Evolutionary conservation across 2,329 filamentous ascomycete species (phyloP).

Genomic region (Colletotrichum filicis): DNA sequence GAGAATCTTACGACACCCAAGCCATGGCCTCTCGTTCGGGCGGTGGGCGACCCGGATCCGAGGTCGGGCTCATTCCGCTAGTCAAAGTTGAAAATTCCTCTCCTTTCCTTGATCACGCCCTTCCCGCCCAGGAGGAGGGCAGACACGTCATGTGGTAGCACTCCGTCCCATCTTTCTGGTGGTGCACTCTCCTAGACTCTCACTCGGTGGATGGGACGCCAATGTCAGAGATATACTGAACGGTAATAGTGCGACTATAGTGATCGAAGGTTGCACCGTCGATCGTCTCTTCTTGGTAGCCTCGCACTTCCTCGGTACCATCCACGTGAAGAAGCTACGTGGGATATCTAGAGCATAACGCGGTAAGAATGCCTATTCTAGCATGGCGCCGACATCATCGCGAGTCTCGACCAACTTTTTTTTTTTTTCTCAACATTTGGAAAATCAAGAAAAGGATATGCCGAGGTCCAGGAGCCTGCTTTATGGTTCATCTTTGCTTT

Average conservation of each 20-base stretch:
- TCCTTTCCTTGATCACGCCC: background rate
- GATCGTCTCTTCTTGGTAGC: background rate
- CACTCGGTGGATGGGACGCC: background rate
- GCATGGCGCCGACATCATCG: background rate
- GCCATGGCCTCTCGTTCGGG: slow-evolving; percentile 6
- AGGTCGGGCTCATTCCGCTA: background rate
- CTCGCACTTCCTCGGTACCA: background rate
- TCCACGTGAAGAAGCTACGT: background rate
- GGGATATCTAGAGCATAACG: background rate
- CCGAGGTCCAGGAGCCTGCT: background rate
- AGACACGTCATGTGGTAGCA: background rate
- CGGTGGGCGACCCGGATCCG: slow-evolving; percentile 1
- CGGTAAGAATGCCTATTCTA: background rate
- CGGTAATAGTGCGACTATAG: background rate
- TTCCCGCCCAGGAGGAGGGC: background rate
- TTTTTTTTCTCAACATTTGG: background rate
- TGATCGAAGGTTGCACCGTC: background rate
- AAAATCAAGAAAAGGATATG: background rate
- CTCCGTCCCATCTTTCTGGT: background rate
- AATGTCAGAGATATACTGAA: background rate
- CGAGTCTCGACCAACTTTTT: background rate
- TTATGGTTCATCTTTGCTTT: background rate
- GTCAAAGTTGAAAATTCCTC: background rate
- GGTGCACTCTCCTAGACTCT: background rate
- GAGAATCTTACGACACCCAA: background rate